phyloP scores from a whole-genome alignment of 2,329 filamentous ascomycete genomes.

The Calcarisporium arbuscula region DNA sequence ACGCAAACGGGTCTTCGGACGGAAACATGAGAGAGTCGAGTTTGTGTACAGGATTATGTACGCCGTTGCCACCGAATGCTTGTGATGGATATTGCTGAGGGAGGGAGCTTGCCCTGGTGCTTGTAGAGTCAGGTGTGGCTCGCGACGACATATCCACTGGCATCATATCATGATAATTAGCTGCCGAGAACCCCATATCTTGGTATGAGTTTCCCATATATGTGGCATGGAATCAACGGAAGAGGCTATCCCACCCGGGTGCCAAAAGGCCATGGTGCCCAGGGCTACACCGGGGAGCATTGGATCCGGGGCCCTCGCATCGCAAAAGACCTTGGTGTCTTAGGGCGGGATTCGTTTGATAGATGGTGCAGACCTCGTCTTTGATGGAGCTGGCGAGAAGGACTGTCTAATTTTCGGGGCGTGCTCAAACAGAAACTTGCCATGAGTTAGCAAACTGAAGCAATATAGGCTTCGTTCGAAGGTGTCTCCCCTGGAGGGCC shows the following conservation, averaged over 20 bases:
- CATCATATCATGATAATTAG: slow-evolving; percentile 35
- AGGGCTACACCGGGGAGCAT: too few relatives aligned
- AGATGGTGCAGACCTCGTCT: slow-evolving; percentile 49
- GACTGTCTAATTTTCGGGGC: slow-evolving; percentile 56
- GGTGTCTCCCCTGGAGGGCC: slow-evolving; percentile 61
- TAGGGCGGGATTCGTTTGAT: too few relatives aligned
- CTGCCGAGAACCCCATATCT: too few relatives aligned
- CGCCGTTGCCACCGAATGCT: slow-evolving; percentile 20
- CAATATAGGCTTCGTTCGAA: background rate
- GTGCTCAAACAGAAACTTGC: slow-evolving; percentile 73
- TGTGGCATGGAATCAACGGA: too few relatives aligned
- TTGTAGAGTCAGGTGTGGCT: slow-evolving; percentile 36
- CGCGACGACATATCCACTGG: slow-evolving; percentile 38
- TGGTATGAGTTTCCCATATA: too few relatives aligned
- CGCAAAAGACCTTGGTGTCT: too few relatives aligned
- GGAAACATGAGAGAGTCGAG: slow-evolving; percentile 77
- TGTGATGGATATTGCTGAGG: slow-evolving; percentile 23
- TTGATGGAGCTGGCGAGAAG: slow-evolving; percentile 34
- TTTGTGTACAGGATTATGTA: slow-evolving; percentile 52
- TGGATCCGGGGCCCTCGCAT: too few relatives aligned
- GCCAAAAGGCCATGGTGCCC: too few relatives aligned
- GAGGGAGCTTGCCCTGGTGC: slow-evolving; percentile 32
- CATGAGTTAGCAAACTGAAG: slow-evolving; percentile 5
- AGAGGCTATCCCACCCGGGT: too few relatives aligned
- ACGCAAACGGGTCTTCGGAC: slow-evolving; percentile 70